Evolutionary conservation across 2,329 filamentous ascomycete genomes (phyloP).

Genomic region (Rhynchosporium secalis): DNA sequence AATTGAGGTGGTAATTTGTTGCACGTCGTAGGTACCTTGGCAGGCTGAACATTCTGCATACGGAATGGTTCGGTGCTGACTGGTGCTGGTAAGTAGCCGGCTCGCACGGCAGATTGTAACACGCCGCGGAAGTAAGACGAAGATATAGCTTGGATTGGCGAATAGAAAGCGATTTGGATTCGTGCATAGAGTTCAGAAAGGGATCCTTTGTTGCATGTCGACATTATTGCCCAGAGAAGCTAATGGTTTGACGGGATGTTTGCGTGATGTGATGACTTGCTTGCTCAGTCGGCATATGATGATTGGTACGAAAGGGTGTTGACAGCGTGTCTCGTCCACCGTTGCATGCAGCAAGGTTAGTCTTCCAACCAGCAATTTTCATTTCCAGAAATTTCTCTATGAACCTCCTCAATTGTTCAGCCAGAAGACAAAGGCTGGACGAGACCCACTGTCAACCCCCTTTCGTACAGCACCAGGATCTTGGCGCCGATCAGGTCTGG

Average conservation of each 20-base stretch:
- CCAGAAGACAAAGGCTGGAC: too few species aligned
- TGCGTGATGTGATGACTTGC: conserved; percentile 7
- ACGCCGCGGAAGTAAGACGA: neutral
- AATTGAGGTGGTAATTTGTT: neutral
- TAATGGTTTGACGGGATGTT: neutral
- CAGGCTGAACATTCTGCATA: neutral
- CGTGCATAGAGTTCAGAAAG: neutral
- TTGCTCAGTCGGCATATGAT: neutral
- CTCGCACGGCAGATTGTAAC: neutral
- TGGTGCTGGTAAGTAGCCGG: conserved; percentile 1
- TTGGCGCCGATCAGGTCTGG: conserved; percentile 6
- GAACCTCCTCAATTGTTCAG: too few species aligned
- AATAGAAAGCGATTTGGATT: neutral
- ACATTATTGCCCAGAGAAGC: conserved; percentile 11
- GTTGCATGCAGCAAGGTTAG: too few species aligned
- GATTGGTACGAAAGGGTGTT: too few species aligned
- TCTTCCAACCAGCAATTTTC: too few species aligned
- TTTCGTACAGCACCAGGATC: neutral
- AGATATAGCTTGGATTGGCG: neutral
- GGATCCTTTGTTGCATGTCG: conserved; percentile 8
- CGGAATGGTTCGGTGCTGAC: neutral
- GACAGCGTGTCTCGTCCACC: too few species aligned
- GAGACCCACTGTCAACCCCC: too few species aligned
- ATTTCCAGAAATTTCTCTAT: too few species aligned
- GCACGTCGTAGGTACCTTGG: conserved; percentile 7